Conservation (phyloP, 768 basidiomycete genomes). For the Kwoniella bestiolae region DNA sequence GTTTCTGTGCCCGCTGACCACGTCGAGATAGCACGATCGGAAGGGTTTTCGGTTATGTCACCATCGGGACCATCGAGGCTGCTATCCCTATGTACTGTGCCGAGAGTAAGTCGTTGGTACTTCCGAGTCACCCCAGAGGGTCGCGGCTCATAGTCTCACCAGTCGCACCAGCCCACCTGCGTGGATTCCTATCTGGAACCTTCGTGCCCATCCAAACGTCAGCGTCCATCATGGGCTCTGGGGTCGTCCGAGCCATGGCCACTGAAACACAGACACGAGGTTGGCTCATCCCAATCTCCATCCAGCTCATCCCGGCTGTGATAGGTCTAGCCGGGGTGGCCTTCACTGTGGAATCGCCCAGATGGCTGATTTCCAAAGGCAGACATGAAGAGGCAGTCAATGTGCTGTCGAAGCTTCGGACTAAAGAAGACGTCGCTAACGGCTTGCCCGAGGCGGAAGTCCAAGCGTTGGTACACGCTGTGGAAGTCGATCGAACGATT, state of each 20-base stretch:
- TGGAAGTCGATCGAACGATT: conserved; percentile 21
- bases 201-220: conserved; percentile 8
- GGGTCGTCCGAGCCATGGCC: conserved; percentile 23
- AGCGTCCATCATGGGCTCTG: conserved; percentile 22
- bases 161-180: conserved; percentile 25
- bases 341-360: conserved; percentile 31
- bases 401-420: conserved; percentile 16
- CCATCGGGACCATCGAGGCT: conserved; percentile 28
- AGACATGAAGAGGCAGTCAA: conserved; percentile 24
- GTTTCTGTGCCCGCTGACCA: too few species aligned
- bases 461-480: conserved; percentile 23
- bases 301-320: conserved; percentile 37
- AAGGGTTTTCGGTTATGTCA: conserved; percentile 27
- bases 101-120: conserved; percentile 21
- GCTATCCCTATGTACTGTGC: conserved; percentile 26
- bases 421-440: conserved; percentile 12
- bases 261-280: conserved; percentile 20
- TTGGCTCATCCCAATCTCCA: conserved; percentile 42
- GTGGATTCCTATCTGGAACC: conserved; percentile 30
- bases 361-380: too few species aligned
- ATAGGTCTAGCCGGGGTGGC: conserved; percentile 27
- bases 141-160: neutral
- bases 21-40: conserved; percentile 13
- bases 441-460: conserved; percentile 24
- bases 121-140: too few species aligned